Base-by-base conservation (phyloP, 2,329 filamentous ascomycete genomes). In the Ambrosiella beaveri region DNA sequence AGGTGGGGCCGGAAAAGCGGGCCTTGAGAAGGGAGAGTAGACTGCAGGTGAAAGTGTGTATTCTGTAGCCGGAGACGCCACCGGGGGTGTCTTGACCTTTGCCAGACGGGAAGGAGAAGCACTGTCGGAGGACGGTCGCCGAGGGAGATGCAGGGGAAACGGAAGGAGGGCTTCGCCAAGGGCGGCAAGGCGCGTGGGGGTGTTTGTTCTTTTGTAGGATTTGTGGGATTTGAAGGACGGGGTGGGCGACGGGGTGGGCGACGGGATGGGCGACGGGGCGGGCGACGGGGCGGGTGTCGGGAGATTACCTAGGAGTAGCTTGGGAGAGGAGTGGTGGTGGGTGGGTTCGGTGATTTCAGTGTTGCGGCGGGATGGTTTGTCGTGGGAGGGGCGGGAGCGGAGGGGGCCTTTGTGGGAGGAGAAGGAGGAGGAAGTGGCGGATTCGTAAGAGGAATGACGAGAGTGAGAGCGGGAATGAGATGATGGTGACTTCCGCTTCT, bases 401-500 rank as follows among this genome's bases (percentile, higher is more conserved):
- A 13, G n/a, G n/a, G 44, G 19, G 7, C 8, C 8, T 38, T 54
- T 54, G 5, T 35, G n/a, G 17, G 52, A 41, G 40, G 51, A 53
- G 17, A 13, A 11, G 4, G 35, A 37, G 17, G 51, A 53, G n/a
- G 51, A 27, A 13, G 7, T 47, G 7, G 13, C 13, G n/a, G 11
- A 17, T 7, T 38, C 9, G 13, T 27, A 38, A 54, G 6, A 37
- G 5, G 11, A 8, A 15, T 19, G 51, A 38, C 6, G n/a, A 27
- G 40, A 51, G 44, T 50, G 13, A 27, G 37, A 35, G 56, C 36
- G 12, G 35, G 45, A 15, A 44, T 52, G 27, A 12, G 35, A 41
- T 8, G 17, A 35, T 17, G 65, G 70, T 19, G 67, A 66, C 49
- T 66, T 64, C 64, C 66, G 69, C 65, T 75, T 76, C 66, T 74